A percentile compares a stretch with the other conserved stretches of the same genome.
Conservation (phyloP, 176 grass and related monocot species). For the Eleusine indica region DNA sequence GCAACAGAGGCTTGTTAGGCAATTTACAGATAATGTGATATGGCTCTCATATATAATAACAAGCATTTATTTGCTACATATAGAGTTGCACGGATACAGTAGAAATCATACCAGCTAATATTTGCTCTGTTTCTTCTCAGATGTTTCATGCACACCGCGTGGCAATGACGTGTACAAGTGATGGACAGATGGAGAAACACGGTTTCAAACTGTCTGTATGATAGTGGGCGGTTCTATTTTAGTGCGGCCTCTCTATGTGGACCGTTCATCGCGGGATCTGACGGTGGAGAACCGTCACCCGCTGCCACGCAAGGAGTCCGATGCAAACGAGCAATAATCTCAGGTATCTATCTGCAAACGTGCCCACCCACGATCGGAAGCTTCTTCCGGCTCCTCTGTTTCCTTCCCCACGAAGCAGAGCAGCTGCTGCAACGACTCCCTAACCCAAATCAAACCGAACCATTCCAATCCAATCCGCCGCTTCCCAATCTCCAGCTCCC, state of each 20-base stretch:
- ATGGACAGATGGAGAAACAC: not conserved
- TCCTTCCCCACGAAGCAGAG: conserved; percentile 36
- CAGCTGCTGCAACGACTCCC: conserved; percentile 18
- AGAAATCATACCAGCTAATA: not conserved
- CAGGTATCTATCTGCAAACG: not conserved
- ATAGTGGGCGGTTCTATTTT: not conserved
- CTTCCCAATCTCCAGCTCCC: not conserved
- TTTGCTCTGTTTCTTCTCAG: not conserved
- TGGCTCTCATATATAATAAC: no score
- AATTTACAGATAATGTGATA: no score
- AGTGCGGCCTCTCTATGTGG: not conserved
- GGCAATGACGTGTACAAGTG: not conserved
- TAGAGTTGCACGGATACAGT: not conserved
- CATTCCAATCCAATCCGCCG: conserved; percentile 13
- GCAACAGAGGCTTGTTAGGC: no score
- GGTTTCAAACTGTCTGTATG: not conserved
- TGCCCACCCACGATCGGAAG: conserved; percentile 32
- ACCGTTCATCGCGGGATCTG: conserved; percentile 18
- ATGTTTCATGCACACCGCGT: not conserved
- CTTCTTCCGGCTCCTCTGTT: conserved; percentile 22
- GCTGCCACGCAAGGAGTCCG: not conserved
- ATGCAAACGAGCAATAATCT: not conserved
- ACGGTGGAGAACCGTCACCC: not conserved
- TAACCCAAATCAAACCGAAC: conserved; percentile 27
- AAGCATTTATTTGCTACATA: not conserved